A percentile compares a stretch with the other conserved stretches of the same genome.
Conservation (phyloP, 2,329 filamentous ascomycete genomes). For the Botrytis elliptica region DNA sequence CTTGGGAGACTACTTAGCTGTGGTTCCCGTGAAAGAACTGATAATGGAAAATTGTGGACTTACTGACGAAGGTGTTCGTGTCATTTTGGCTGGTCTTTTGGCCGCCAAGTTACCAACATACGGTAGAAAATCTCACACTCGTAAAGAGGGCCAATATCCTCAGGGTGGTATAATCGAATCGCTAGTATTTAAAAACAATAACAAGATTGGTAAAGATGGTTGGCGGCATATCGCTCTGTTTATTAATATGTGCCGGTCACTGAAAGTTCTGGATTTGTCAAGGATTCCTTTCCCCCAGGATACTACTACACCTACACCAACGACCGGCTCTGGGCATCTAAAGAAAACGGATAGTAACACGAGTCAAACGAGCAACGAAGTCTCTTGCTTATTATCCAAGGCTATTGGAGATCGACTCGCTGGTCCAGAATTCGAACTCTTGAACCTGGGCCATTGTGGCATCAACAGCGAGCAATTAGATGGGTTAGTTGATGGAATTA, state of each 20-base stretch:
- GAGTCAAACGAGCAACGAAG: slow-evolving; percentile 35
- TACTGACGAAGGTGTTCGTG: slow-evolving; percentile 80
- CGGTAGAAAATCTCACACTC: slow-evolving; percentile 30
- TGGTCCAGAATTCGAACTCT: slow-evolving; percentile 73
- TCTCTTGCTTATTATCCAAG: slow-evolving; percentile 67
- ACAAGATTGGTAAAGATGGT: slow-evolving; percentile 77
- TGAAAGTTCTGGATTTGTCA: slow-evolving; percentile 84
- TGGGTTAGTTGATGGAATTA: slow-evolving; percentile 77
- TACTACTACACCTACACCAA: slow-evolving; percentile 19
- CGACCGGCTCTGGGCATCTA: slow-evolving; percentile 28
- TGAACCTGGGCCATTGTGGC: slow-evolving; percentile 79
- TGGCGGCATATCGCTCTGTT: slow-evolving; percentile 93
- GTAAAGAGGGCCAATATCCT: slow-evolving; percentile 31
- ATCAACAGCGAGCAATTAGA: slow-evolving; percentile 70
- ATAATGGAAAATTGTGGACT: slow-evolving; percentile 84
- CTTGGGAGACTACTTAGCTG: slow-evolving; percentile 87
- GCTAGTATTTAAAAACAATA: slow-evolving; percentile 84
- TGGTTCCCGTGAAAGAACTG: slow-evolving; percentile 86
- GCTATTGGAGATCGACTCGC: slow-evolving; percentile 75
- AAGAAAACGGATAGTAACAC: slow-evolving; percentile 25
- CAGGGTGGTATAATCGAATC: slow-evolving; percentile 77
- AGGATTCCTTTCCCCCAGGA: slow-evolving; percentile 72
- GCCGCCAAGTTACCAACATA: slow-evolving; percentile 69
- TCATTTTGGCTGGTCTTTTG: slow-evolving; percentile 81
- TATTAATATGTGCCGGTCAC: slow-evolving; percentile 81